Percentiles rank a stretch among this genome's conserved stretches.
Conservation (phyloP, 2,329 filamentous ascomycete genomes). For the Alternaria sp. region DNA sequence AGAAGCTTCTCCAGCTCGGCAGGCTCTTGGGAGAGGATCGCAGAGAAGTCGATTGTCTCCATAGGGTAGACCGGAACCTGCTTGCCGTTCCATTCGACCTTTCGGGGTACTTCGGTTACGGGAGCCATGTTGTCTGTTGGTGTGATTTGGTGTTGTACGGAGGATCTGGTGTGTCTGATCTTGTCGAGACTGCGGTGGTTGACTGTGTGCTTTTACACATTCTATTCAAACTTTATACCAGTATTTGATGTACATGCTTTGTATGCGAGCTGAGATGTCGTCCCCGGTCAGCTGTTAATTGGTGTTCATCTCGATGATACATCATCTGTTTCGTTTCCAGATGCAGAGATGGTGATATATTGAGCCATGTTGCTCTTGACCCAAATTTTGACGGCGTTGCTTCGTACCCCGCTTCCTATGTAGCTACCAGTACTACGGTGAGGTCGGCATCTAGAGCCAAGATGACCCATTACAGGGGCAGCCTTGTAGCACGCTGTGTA, state of each 20-base stretch:
- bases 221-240: conserved; percentile 2
- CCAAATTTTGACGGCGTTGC: neutral
- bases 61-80: conserved; percentile 40
- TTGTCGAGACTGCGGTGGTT: neutral
- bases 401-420: conserved; percentile 2
- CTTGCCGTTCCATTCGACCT: conserved; percentile 46
- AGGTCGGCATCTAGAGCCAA: neutral
- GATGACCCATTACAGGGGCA: neutral
- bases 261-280: neutral
- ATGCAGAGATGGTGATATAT: conserved; percentile 6
- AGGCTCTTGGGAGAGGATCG: conserved; percentile 64
- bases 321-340: neutral
- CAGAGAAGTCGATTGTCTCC: conserved; percentile 62
- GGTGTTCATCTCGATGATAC: conserved; percentile 7
- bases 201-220: neutral
- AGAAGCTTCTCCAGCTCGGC: conserved; percentile 63
- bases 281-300: neutral
- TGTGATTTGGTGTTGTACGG: neutral
- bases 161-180: neutral
- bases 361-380: neutral
- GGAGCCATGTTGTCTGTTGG: conserved; percentile 31
- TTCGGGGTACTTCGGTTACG: conserved; percentile 29
- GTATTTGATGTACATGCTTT: neutral
- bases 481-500: neutral
- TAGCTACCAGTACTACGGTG: neutral